Conservation (phyloP, 768 basidiomycete species). For the Auricularia sp. region DNA sequence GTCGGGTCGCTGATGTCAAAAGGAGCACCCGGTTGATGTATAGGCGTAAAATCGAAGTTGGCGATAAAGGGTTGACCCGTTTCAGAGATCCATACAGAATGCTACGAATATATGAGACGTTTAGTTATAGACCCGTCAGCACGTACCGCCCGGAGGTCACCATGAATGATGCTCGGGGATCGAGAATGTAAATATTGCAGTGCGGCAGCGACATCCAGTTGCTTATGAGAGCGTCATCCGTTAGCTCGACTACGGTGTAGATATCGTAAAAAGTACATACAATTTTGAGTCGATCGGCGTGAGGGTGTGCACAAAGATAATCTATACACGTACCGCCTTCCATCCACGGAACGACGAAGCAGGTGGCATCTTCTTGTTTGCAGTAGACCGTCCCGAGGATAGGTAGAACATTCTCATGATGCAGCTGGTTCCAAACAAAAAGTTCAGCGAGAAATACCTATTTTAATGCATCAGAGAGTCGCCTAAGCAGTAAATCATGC, state of each 20-base stretch:
- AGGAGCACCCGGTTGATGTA: not conserved
- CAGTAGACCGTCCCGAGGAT: not conserved
- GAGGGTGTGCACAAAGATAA: not conserved
- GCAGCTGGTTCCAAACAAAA: not conserved
- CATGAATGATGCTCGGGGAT: not conserved
- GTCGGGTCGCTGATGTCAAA: not conserved
- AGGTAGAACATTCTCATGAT: not conserved
- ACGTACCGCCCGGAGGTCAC: not conserved
- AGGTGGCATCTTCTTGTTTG: not conserved
- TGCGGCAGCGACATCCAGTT: not conserved
- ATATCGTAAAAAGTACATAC: not conserved
- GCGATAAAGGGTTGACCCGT: not conserved
- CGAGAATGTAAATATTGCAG: not conserved
- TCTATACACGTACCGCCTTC: not conserved
- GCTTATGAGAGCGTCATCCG: not conserved
- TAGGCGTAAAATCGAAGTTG: not conserved
- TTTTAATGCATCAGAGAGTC: not conserved
- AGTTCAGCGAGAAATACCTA: not conserved
- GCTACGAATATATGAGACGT: not conserved
- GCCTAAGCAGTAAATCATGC: not conserved
- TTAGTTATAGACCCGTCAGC: not conserved
- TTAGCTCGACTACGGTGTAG: not conserved
- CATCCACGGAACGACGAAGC: not conserved
- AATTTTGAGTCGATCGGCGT: not conserved
- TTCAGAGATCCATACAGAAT: not conserved